Base-by-base conservation (phyloP, 768 basidiomycete species). In the Pholiota conissans region DNA sequence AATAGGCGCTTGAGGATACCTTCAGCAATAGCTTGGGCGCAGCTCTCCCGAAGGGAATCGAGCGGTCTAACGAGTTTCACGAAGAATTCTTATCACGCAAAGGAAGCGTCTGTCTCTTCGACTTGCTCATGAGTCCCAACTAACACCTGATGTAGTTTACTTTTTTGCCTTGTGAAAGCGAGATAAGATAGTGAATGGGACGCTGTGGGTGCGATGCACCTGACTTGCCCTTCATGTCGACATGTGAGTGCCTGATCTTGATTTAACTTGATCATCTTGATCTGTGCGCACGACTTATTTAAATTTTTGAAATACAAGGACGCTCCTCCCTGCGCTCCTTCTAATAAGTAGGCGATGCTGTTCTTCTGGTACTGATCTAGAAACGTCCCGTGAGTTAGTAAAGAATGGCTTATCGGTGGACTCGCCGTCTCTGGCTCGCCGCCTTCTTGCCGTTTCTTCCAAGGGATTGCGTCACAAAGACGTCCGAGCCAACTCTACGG, bases 191-290 rank as follows among this genome's bases (percentile, higher is more conserved):
- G 32, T 37, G 55, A 37, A 49, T 56, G 24, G 48, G 30, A 56
- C 28, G 28, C n/a, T 2, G 20, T 30, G 29, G 30, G 20, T 35
- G 11, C 47, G 32, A 42, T n/a, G 53, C 61, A 48, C 52, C 57
- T 61, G 57, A 58, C 63, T 52, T 58, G 14, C 18, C 45, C 27
- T 54, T 37, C 26, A 29, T 45, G 42, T 35, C 30, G 39, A 53
- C 29, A 54, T 54, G 53, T 55, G 58, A 60, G 62, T 63, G 52
- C 62, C 62, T 63, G 62, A 63, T 62, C 62, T 57, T 16, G 61
- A 55, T 59, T 57, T 32, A 24, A 29, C 47, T 20, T 26, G 35
- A 34, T 29, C 52, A 39, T 24, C n/a, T 45, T 32, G 51, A 50
- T 37, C 32, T 48, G 53, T 29, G 30, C 49, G 56, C 55, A 46